These are phyloP conservation scores for Alloascoidea africana DNA, from an alignment of 805 yeast genomes.

Conservation along the genomic window DNA sequence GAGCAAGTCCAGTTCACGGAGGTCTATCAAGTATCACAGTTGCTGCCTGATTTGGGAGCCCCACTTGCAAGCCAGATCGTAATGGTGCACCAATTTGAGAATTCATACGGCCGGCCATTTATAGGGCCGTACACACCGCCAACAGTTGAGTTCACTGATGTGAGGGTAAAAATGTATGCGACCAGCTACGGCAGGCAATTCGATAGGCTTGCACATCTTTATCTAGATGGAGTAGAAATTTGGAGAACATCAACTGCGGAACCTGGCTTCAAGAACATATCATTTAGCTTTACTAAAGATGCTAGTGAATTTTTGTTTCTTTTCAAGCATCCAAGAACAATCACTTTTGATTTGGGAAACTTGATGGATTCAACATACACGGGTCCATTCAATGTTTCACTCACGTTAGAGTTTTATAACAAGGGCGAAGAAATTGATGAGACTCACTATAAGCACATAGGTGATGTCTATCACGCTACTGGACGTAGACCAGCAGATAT, in stretches of 20 bases:
- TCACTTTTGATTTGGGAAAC: constrained; percentile 54
- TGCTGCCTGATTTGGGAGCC: constrained; percentile 6
- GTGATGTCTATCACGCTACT: background rate
- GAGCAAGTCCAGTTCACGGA: no score
- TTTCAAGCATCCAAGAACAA: constrained; percentile 25
- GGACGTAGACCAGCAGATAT: no score
- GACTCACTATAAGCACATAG: no score
- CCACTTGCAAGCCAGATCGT: constrained; percentile 9
- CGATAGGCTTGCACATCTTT: constrained; percentile 22
- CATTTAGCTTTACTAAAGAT: constrained; percentile 47
- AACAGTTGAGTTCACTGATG: constrained; percentile 18
- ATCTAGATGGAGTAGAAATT: constrained; percentile 36
- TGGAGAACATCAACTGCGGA: constrained; percentile 85
- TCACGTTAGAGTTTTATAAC: constrained; percentile 36
- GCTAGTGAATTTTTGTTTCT: constrained; percentile 37
- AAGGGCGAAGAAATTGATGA: constrained; percentile 13
- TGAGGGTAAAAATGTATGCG: constrained; percentile 17
- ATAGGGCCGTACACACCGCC: constrained; percentile 17
- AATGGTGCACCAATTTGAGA: constrained; percentile 15
- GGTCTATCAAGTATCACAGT: constrained; percentile 12
- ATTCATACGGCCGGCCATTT: constrained; percentile 19
- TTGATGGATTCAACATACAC: constrained; percentile 30
- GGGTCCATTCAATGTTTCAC: constrained; percentile 42
- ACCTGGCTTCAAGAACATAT: constrained; percentile 37
- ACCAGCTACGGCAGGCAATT: constrained; percentile 19